phyloP scores from a whole-genome alignment of 2,329 filamentous ascomycete genomes.

The Phaeomoniella chlamydospora region DNA sequence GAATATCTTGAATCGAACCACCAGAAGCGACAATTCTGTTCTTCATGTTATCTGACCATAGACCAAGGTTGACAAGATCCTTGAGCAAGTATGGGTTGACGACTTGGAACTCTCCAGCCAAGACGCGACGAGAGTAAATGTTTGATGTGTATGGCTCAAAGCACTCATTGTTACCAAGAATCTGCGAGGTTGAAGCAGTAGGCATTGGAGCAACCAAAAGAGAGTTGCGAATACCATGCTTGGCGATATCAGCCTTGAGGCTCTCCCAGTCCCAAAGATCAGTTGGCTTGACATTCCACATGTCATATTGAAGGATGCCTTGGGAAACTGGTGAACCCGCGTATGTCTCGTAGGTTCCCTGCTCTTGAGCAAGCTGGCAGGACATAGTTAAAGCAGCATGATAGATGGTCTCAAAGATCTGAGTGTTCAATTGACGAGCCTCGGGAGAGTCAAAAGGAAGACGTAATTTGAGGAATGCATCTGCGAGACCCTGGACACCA shows the following conservation, averaged over 20 bases:
- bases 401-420: conserved; percentile 99
- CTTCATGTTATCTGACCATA: conserved; percentile 99
- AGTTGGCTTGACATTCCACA: conserved; percentile 90
- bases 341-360: conserved; percentile 80
- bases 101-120: conserved; percentile 97
- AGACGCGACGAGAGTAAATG: conserved; percentile 96
- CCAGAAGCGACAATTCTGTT: conserved; percentile 98
- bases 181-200: conserved; percentile 92
- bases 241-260: conserved; percentile 79
- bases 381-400: conserved; percentile 87
- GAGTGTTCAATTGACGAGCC: conserved; percentile 84
- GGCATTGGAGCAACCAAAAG: conserved; percentile 94
- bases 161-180: conserved; percentile 97
- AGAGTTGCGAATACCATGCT: conserved; percentile 91
- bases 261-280: conserved; percentile 93
- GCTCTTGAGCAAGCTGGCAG: conserved; percentile 65
- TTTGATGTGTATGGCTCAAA: conserved; percentile 99
- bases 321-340: conserved; percentile 87
- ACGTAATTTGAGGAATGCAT: conserved; percentile 92
- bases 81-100: conserved; percentile 98
- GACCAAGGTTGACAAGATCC: conserved; percentile 91
- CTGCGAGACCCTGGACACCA: conserved; percentile 92
- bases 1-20: conserved; percentile 90
- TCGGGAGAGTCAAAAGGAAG: conserved; percentile 95
- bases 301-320: conserved; percentile 93